A percentile compares a stretch with the other conserved stretches of the same genome.
phyloP scores from a whole-genome alignment of 2,329 filamentous ascomycete species.

The Harringtonia aguacate region DNA sequence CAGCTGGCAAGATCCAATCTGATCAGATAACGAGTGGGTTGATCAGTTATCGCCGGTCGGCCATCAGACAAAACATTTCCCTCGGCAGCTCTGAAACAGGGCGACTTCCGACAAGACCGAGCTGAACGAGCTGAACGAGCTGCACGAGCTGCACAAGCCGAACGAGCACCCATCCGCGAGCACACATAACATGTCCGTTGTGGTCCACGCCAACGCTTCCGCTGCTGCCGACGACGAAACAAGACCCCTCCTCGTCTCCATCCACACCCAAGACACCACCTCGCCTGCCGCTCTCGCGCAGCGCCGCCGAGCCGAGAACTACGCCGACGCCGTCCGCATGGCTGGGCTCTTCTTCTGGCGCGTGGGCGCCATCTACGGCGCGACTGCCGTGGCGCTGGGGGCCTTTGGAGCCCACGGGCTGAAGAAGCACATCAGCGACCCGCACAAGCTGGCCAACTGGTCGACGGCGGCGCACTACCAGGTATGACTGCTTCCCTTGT shows the following conservation, averaged over 20 bases:
- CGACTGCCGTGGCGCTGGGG: constrained; percentile 47
- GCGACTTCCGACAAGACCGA: too few species aligned
- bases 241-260: constrained; percentile 9
- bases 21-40: too few species aligned
- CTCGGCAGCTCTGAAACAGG: too few species aligned
- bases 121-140: too few species aligned
- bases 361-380: constrained; percentile 51
- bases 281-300: background rate
- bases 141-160: background rate
- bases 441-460: constrained; percentile 48
- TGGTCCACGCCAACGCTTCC: constrained; percentile 4
- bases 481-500: constrained; percentile 24
- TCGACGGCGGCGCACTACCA: constrained; percentile 58
- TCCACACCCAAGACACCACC: background rate
- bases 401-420: constrained; percentile 60
- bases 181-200: constrained; percentile 5
- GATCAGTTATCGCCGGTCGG: background rate
- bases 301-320: background rate
- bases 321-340: constrained; percentile 1
- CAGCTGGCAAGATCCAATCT: too few species aligned
- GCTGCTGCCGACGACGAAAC: constrained; percentile 7
- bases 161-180: background rate
- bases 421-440: constrained; percentile 49
- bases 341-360: constrained; percentile 39
- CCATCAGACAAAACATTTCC: too few species aligned